Percentiles rank a stretch among this genome's conserved stretches.
Evolutionary conservation across 208 protist species (phyloP).

Genomic region (Leishmania arabica): DNA sequence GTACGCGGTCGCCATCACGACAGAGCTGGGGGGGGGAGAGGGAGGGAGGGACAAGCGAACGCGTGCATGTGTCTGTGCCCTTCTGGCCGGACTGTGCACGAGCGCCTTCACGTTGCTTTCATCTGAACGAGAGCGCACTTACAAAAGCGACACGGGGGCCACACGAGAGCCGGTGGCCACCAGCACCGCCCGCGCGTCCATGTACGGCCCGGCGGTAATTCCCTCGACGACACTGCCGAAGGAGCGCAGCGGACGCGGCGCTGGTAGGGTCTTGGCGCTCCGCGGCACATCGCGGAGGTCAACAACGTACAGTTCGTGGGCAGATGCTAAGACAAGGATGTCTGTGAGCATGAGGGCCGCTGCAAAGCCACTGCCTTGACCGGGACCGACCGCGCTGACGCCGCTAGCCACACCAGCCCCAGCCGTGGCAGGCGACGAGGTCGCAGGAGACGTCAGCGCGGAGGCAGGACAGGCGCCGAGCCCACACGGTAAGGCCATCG

Average conservation of each 20-base stretch:
- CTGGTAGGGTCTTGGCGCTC: constrained; percentile 11
- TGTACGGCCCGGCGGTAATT: background rate
- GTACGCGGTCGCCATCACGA: background rate
- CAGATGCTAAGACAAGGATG: background rate
- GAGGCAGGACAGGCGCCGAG: constrained; percentile 1
- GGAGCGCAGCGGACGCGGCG: constrained; percentile 19
- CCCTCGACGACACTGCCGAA: constrained; percentile 22
- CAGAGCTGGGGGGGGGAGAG: background rate
- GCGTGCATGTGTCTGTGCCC: background rate
- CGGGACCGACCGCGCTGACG: background rate
- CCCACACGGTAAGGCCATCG: constrained; percentile 20
- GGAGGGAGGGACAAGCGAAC: background rate
- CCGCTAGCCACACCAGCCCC: constrained; percentile 1
- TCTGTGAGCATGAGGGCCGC: background rate
- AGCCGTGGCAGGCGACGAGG: background rate
- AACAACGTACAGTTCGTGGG: constrained; percentile 1
- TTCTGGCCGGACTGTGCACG: background rate
- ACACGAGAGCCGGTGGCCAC: constrained; percentile 19
- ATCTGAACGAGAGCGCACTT: background rate
- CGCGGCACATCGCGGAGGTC: constrained; percentile 26
- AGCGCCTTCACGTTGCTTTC: background rate
- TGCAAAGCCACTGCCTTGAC: constrained; percentile 4
- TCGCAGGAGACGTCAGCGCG: constrained; percentile 2
- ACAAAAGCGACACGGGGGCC: constrained; percentile 14
- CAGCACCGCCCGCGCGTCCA: constrained; percentile 20